Evolutionary conservation across 1,284 basidiomycete genomes (phyloP), one percentile per base, ranked within the genome.

Genomic region (Cutaneotrichosporon sp.): DNA sequence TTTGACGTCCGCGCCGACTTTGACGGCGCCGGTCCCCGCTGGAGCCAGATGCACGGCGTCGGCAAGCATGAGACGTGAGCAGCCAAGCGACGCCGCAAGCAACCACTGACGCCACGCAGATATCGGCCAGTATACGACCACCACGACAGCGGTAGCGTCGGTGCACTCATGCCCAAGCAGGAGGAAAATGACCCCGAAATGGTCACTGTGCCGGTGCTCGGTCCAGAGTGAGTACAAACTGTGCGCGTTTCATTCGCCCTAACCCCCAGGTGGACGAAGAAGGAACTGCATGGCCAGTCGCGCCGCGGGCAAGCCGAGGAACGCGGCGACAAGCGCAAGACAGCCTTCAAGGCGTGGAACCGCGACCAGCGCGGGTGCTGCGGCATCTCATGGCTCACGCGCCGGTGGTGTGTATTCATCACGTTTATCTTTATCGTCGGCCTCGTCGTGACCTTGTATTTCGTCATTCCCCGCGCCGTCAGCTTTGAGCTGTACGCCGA

Each of bases 1-100:
- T 91, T 87, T 81, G 87, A 93, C 67, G 84, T 93, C 35, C 88
- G 85, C 67, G 88, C 89, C 9, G 90, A 93, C 76, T 93, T 93
- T 73, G 91, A 93, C 77, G 92, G 91, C 62, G 70, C 81, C 4
- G 90, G 90, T 0, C 90, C 88, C 18, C 78, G 80, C 59, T 92
- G 91, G 71, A 71, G 69, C 46, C 69, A 73, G 42, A 53, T 60
- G 57, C 86, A 86, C 64, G 69, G 68, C 72, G 77, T 41, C 78
- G 82, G 20, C 82, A 56, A 55, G 52, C 55, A 65, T 9, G 64
- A 62, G 46, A 85, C 53, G 57, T 51, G 56, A 54, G 65, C 62
- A 3, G n/a, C n/a, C n/a, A n/a, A n/a, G n/a, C n/a, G n/a, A n/a
- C 12, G 45, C 12, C 34, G 9, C 34, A 13, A 15, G 14, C 20